A percentile compares a stretch with the other conserved stretches of the same genome.
These are phyloP conservation scores for Alnus rubra DNA, from an alignment of 306 rosid species.

Conservation along the genomic window DNA sequence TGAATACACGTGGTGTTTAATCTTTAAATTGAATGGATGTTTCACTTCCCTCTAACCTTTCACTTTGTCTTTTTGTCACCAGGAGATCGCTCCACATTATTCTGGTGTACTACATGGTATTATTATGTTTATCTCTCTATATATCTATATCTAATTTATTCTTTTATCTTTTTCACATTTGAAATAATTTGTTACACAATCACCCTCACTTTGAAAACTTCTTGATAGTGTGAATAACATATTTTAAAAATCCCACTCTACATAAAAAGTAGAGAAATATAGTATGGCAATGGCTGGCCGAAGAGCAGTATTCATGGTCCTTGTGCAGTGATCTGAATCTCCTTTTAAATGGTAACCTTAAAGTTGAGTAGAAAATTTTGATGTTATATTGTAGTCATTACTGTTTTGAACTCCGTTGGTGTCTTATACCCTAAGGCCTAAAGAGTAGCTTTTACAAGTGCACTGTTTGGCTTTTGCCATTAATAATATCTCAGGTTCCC, in stretches of 20 bases:
- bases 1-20: conserved; percentile 10
- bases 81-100: conserved; percentile 92
- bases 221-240: neutral
- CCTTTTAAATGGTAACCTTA: conserved; percentile 3
- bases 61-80: conserved; percentile 34
- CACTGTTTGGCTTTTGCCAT: conserved; percentile 5
- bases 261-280: too few relatives aligned
- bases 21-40: neutral
- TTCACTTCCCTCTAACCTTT: conserved; percentile 22
- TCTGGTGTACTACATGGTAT: conserved; percentile 93
- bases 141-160: neutral
- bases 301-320: neutral
- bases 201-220: neutral
- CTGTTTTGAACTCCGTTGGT: conserved; percentile 11
- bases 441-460: conserved; percentile 19
- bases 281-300: neutral
- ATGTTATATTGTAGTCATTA: neutral
- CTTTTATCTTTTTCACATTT: neutral
- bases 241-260: neutral
- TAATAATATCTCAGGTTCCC: conserved; percentile 4
- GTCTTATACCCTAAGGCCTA: conserved; percentile 7
- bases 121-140: conserved; percentile 18
- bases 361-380: neutral
- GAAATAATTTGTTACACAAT: conserved; percentile 2
- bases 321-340: conserved; percentile 17